Percentiles rank a stretch among this genome's conserved stretches.
phyloP scores from a whole-genome alignment of 2,329 filamentous ascomycete species.

The Penicillium olsonii region DNA sequence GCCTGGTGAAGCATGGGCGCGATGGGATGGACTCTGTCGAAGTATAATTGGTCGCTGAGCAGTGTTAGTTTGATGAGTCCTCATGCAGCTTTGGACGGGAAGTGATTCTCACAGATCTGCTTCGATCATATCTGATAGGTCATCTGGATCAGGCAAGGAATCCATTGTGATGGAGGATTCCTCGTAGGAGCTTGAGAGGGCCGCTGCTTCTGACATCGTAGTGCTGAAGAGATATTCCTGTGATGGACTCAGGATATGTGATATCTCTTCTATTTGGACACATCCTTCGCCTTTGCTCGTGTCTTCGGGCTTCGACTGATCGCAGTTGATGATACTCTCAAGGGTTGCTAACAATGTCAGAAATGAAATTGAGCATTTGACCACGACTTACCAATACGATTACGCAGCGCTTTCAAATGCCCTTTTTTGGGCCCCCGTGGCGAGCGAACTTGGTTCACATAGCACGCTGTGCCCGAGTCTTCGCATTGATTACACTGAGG shows the following conservation, averaged over 20 bases:
- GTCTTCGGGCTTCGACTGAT: background rate
- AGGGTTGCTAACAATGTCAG: background rate
- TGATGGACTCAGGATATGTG: background rate
- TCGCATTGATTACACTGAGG: slow-evolving; percentile 31
- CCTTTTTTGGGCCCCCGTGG: slow-evolving; percentile 32
- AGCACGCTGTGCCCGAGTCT: slow-evolving; percentile 30
- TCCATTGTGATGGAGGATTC: background rate
- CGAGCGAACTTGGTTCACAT: slow-evolving; percentile 26
- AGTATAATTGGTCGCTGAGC: slow-evolving; percentile 32
- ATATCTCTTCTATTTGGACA: background rate
- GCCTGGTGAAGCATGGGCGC: slow-evolving; percentile 31
- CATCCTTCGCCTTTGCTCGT: background rate
- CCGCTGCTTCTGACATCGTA: background rate
- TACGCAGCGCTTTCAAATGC: slow-evolving; percentile 29
- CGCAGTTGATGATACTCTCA: slow-evolving; percentile 6
- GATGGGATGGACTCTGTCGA: slow-evolving; percentile 33
- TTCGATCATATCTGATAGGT: background rate
- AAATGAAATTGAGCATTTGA: background rate
- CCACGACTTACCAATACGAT: slow-evolving; percentile 27
- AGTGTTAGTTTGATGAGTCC: slow-evolving; percentile 1
- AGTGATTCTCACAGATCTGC: slow-evolving; percentile 1
- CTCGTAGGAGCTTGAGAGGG: background rate
- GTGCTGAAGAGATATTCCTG: background rate
- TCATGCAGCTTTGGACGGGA: background rate
- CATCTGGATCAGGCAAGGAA: background rate